Conservation (phyloP, 352 stramenopile genomes). For the Globisporangium nodosum region DNA sequence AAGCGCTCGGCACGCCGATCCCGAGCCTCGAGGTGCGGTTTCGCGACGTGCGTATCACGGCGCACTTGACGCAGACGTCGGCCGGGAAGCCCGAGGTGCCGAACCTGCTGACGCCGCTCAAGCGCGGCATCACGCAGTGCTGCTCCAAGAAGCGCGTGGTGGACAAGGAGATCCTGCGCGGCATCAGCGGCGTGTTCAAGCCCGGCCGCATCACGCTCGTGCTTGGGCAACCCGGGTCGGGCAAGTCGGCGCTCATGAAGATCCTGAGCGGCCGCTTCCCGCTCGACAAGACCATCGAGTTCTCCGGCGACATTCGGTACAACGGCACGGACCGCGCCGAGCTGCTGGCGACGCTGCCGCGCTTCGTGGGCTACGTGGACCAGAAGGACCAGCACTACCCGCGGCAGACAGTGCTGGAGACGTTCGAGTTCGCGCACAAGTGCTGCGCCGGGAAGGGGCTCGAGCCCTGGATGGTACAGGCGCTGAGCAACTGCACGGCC, state of each 20-base stretch:
- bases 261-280: constrained; percentile 38
- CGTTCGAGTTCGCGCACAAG: constrained; percentile 89
- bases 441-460: constrained; percentile 43
- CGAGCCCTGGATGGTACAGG: constrained; percentile 31
- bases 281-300: constrained; percentile 29
- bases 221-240: constrained; percentile 22
- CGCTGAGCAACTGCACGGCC: constrained; percentile 28
- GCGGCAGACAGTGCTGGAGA: constrained; percentile 90
- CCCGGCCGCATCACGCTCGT: constrained; percentile 17
- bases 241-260: constrained; percentile 41
- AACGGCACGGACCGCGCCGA: constrained; percentile 24
- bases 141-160: constrained; percentile 16
- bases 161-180: constrained; percentile 22
- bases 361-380: constrained; percentile 37
- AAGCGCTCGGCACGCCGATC: constrained; percentile 30
- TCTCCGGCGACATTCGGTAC: constrained; percentile 39
- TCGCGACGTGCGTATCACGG: constrained; percentile 37
- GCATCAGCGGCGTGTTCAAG: constrained; percentile 21
- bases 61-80: constrained; percentile 10
- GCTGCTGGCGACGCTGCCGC: constrained; percentile 22
- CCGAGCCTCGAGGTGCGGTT: constrained; percentile 53
- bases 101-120: constrained; percentile 17
- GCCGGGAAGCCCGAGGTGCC: constrained; percentile 14
- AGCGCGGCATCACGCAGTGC: constrained; percentile 4
- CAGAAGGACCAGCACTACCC: constrained; percentile 86